Conservation (phyloP, 2,329 filamentous ascomycete genomes). For the Alternaria angustiovoidea region DNA sequence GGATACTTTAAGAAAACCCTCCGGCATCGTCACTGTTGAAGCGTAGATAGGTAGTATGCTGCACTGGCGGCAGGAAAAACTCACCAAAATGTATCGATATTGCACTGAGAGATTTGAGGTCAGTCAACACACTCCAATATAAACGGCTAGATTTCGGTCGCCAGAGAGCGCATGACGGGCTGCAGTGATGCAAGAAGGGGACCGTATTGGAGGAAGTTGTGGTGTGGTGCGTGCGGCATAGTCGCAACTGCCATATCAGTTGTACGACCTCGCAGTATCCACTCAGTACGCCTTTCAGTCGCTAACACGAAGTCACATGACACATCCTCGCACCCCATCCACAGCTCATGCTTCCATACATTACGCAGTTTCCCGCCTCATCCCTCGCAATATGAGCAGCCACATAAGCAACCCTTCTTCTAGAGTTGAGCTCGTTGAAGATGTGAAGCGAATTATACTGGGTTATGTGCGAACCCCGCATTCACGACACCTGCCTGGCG, state of each 20-base stretch:
- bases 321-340: not conserved
- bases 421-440: not conserved
- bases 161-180: too few relatives aligned
- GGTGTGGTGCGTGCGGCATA: not conserved
- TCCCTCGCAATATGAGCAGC: not conserved
- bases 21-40: too few relatives aligned
- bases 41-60: too few relatives aligned
- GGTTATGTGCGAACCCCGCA: not conserved
- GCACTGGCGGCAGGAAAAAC: too few relatives aligned
- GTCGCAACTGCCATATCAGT: not conserved
- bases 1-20: too few relatives aligned
- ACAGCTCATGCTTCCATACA: not conserved
- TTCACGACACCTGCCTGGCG: not conserved
- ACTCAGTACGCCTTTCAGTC: not conserved
- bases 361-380: not conserved
- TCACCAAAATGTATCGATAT: too few relatives aligned
- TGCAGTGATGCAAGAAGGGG: not conserved
- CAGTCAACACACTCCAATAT: too few relatives aligned
- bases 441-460: not conserved
- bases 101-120: too few relatives aligned
- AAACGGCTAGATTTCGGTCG: too few relatives aligned
- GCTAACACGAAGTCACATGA: slow-evolving; percentile 2
- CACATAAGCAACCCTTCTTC: not conserved
- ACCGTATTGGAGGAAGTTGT: not conserved
- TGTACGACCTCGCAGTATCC: not conserved